Conservation (phyloP, 495 filamentous ascomycete species). For the Aspergillus carlsbadensis region DNA sequence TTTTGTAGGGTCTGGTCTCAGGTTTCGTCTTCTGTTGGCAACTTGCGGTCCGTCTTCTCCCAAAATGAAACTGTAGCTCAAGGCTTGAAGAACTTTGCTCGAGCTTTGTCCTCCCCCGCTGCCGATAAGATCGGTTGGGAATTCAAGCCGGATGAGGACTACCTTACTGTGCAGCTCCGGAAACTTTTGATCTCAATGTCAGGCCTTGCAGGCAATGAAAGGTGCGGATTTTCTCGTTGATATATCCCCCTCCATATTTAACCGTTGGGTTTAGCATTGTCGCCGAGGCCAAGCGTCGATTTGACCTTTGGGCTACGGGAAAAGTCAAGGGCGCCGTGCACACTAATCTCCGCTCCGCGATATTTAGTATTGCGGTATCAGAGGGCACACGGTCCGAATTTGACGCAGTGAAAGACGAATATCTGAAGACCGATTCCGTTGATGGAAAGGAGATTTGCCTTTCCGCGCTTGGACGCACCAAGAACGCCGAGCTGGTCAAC, state of each 20-base stretch:
- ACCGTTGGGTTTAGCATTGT: slow-evolving; percentile 50
- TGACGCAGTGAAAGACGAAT: slow-evolving; percentile 78
- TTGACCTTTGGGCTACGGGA: slow-evolving; percentile 69
- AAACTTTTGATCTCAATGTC: slow-evolving; percentile 75
- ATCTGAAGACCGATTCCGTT: slow-evolving; percentile 72
- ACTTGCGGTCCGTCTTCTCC: slow-evolving; percentile 64
- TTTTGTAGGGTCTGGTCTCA: slow-evolving; percentile 72
- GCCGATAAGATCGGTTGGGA: slow-evolving; percentile 85
- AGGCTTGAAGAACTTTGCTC: slow-evolving; percentile 70
- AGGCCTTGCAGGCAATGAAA: slow-evolving; percentile 68
- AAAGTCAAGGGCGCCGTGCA: slow-evolving; percentile 67
- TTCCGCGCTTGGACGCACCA: slow-evolving; percentile 70
- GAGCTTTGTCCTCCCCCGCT: slow-evolving; percentile 67
- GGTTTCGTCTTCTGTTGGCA: slow-evolving; percentile 66
- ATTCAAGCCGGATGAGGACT: slow-evolving; percentile 71
- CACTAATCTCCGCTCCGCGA: slow-evolving; percentile 72
- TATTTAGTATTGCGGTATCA: slow-evolving; percentile 77
- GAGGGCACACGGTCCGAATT: slow-evolving; percentile 65
- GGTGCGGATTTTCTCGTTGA: slow-evolving; percentile 44
- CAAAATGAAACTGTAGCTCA: slow-evolving; percentile 54
- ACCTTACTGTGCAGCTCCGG: slow-evolving; percentile 75
- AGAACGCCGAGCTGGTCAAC: slow-evolving; percentile 63
- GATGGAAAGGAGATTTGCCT: slow-evolving; percentile 89
- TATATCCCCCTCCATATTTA: slow-evolving; percentile 13
- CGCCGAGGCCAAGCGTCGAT: slow-evolving; percentile 69